Evolutionary conservation across 2,329 filamentous ascomycete genomes (phyloP).

Genomic region (Escovopsis sp.): DNA sequence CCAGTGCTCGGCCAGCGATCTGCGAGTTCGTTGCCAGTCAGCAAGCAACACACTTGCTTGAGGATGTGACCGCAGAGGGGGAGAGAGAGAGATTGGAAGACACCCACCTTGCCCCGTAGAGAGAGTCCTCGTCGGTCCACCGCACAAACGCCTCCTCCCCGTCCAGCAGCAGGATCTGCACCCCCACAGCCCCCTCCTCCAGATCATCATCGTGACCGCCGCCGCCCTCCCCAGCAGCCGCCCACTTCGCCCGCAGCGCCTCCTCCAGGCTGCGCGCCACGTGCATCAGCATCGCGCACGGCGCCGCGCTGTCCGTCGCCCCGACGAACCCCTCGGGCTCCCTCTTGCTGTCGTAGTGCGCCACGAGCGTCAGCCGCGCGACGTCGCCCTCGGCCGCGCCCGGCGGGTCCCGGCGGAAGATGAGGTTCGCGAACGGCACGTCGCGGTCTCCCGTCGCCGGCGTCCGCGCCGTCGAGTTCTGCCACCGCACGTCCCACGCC

Average conservation of each 20-base stretch:
- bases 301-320: conserved; percentile 83
- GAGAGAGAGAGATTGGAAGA: not conserved
- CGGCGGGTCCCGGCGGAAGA: conserved; percentile 78
- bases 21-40: too few relatives aligned
- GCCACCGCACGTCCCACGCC: conserved; percentile 64
- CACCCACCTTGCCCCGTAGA: conserved; percentile 69
- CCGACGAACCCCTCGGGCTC: conserved; percentile 78
- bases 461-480: conserved; percentile 80
- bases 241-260: conserved; percentile 72
- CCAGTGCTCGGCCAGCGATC: conserved; percentile 69
- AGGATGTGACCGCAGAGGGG: not conserved
- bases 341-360: conserved; percentile 84
- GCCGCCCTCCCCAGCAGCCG: conserved; percentile 48
- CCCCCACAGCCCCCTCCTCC: conserved; percentile 56
- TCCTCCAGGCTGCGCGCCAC: conserved; percentile 65
- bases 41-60: too few relatives aligned
- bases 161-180: conserved; percentile 83
- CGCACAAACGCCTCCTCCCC: conserved; percentile 81
- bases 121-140: conserved; percentile 70
- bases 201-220: conserved; percentile 33
- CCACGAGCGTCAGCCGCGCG: conserved; percentile 69
- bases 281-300: conserved; percentile 88
- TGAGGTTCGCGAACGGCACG: conserved; percentile 75
- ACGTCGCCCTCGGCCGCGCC: conserved; percentile 63
- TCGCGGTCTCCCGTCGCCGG: conserved; percentile 56